These are phyloP conservation scores for Curvularia eragrostidis DNA, from an alignment of 2,329 filamentous ascomycete species.

Conservation along the genomic window DNA sequence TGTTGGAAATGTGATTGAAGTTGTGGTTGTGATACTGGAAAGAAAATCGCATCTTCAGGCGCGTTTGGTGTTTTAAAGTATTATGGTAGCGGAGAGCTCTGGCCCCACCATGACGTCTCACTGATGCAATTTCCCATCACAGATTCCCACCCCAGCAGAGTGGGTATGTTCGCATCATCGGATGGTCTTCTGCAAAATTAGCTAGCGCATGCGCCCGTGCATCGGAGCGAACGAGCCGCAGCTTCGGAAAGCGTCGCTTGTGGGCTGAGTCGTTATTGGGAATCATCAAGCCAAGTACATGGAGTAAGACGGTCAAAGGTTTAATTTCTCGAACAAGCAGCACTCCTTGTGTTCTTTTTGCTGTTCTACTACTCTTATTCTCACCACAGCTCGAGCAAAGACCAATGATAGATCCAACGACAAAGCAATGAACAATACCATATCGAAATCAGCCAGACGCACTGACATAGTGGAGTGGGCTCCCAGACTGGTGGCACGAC, in stretches of 20 bases:
- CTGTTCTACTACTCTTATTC: not conserved
- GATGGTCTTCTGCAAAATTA: constrained; percentile 13
- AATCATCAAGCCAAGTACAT: not conserved
- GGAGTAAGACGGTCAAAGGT: not conserved
- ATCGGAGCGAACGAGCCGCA: constrained; percentile 14
- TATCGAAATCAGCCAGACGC: not conserved
- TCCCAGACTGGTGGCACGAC: not conserved
- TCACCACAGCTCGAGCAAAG: not conserved
- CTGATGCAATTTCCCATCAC: constrained; percentile 18
- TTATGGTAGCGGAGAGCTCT: constrained; percentile 11
- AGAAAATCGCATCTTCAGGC: constrained; percentile 2
- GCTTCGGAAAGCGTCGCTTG: constrained; percentile 14
- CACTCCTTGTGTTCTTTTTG: not conserved
- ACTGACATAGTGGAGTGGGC: not conserved
- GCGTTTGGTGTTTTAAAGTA: constrained; percentile 25
- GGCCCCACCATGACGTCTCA: constrained; percentile 30
- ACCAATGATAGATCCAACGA: not conserved
- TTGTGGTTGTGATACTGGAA: constrained; percentile 9
- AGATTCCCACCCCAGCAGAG: constrained; percentile 14
- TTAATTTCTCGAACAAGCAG: not conserved
- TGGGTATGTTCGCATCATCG: constrained; percentile 14
- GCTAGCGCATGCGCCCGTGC: constrained; percentile 14
- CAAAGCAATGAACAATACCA: not conserved
- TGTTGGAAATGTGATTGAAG: constrained; percentile 8
- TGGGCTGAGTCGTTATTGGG: not conserved